Percentiles rank a stretch among this genome's conserved stretches.
These are phyloP conservation scores for Hyphodiscus hymeniophilus DNA, from an alignment of 495 filamentous ascomycete species.

Conservation along the genomic window DNA sequence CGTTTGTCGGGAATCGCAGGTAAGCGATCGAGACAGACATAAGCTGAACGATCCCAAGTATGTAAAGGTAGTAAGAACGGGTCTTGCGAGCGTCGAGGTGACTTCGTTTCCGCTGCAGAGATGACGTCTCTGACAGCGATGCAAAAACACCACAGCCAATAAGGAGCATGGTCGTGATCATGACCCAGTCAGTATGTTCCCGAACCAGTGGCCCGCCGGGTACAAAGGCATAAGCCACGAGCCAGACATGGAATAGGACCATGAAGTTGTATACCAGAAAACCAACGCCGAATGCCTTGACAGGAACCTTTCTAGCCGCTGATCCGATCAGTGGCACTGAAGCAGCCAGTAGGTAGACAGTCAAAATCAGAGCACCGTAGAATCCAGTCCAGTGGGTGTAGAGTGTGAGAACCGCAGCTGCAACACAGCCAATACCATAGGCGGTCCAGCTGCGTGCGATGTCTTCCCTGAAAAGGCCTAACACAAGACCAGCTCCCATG, in stretches of 20 bases:
- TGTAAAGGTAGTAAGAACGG: constrained; percentile 63
- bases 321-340: constrained; percentile 66
- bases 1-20: constrained; percentile 87
- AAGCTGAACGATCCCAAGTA: constrained; percentile 59
- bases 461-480: constrained; percentile 64
- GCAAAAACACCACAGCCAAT: constrained; percentile 84
- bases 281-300: constrained; percentile 71
- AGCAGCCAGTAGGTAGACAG: constrained; percentile 77
- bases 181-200: constrained; percentile 93
- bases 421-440: constrained; percentile 68
- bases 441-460: constrained; percentile 72
- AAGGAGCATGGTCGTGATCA: constrained; percentile 74
- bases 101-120: constrained; percentile 20
- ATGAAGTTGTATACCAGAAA: constrained; percentile 88
- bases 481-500: constrained; percentile 78
- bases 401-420: constrained; percentile 71
- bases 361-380: constrained; percentile 68
- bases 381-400: constrained; percentile 85
- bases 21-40: constrained; percentile 76
- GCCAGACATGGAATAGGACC: constrained; percentile 93
- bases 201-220: constrained; percentile 89
- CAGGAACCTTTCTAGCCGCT: constrained; percentile 67
- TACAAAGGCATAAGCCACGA: constrained; percentile 98
- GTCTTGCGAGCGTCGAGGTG: constrained; percentile 45
- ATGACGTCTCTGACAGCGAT: constrained; percentile 44